phyloP scores from a whole-genome alignment of 169 alveolate genomes.

The Eimeria tenella region DNA sequence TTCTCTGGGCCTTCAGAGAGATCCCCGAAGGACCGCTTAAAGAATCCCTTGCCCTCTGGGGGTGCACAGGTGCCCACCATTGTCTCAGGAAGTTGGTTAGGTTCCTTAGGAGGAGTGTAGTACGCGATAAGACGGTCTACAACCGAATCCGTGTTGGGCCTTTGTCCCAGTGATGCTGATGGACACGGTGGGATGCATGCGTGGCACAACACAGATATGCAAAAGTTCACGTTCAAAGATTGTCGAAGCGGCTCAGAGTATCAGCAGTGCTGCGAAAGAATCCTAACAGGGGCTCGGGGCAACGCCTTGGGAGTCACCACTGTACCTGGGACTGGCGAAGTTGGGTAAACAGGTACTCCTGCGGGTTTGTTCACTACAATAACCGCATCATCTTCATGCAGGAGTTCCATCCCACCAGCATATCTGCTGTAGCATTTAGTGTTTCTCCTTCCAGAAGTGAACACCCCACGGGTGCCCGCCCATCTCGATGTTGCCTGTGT shows the following conservation, averaged over 20 bases:
- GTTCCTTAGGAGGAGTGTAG: not conserved
- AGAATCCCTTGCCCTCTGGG: not conserved
- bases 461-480: too few species aligned
- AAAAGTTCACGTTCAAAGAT: not conserved
- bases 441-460: not conserved
- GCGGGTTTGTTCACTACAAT: constrained; percentile 78
- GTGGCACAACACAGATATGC: not conserved
- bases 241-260: not conserved
- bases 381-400: constrained; percentile 73
- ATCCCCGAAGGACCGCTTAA: not conserved
- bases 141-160: constrained; percentile 13
- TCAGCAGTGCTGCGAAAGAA: not conserved
- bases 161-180: not conserved
- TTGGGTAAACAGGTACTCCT: constrained; percentile 44
- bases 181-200: not conserved
- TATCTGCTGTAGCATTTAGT: not conserved
- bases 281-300: not conserved
- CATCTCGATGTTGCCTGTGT: too few species aligned
- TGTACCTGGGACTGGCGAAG: constrained; percentile 44
- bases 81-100: constrained; percentile 32
- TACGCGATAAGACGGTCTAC: constrained; percentile 23
- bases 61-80: not conserved
- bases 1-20: not conserved
- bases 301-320: not conserved
- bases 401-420: not conserved